These are phyloP conservation scores for Brassica rapa DNA, from an alignment of 345 rosid genomes.

Conservation along the genomic window DNA sequence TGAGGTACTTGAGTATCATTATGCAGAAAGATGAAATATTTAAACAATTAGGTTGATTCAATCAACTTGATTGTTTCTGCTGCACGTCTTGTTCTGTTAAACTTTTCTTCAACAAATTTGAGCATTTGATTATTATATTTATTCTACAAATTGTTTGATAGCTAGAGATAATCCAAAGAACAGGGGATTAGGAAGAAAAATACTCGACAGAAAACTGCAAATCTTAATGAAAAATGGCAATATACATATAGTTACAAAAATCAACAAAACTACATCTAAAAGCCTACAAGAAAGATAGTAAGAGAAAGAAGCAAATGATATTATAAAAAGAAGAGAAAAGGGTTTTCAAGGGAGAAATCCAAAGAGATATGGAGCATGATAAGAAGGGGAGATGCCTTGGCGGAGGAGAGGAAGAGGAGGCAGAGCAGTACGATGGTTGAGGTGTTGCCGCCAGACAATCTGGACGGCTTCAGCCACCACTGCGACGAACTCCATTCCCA, in stretches of 20 bases:
- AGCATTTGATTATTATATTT: not conserved
- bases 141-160: not conserved
- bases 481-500: conserved; percentile 51
- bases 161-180: not conserved
- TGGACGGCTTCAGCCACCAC: conserved; percentile 55
- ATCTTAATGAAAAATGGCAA: not conserved
- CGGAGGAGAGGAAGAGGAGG: conserved; percentile 32
- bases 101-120: not conserved
- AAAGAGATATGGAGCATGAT: conserved; percentile 34
- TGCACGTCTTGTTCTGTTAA: conserved; percentile 16
- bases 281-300: not conserved
- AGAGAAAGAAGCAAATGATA: not conserved
- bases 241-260: conserved; percentile 22
- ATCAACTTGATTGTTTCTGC: not conserved
- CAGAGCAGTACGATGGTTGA: conserved; percentile 36
- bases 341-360: conserved; percentile 29
- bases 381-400: conserved; percentile 27
- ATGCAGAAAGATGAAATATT: not conserved
- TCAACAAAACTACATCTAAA: conserved; percentile 12
- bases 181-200: not conserved
- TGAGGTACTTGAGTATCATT: not conserved
- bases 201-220: not conserved
- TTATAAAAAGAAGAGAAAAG: not conserved
- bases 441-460: conserved; percentile 18
- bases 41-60: not conserved